phyloP scores from a whole-genome alignment of 2,329 filamentous ascomycete genomes.

The Fusarium torulosum region DNA sequence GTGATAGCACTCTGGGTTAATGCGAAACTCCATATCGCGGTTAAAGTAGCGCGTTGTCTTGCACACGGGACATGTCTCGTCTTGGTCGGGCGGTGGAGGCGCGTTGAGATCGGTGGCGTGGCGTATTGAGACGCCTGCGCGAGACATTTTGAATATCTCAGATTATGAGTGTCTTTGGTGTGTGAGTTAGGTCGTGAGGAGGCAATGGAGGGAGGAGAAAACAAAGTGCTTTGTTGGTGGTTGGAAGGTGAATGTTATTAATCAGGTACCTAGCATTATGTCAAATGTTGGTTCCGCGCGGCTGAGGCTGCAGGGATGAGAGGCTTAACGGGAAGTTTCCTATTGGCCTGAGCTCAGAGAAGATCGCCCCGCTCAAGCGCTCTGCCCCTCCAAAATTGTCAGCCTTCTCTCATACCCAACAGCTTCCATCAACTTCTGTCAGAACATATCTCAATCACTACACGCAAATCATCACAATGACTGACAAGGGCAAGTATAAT shows the following conservation, averaged over 20 bases:
- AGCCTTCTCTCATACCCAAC: constrained; percentile 48
- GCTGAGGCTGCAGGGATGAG: constrained; percentile 40
- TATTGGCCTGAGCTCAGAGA: constrained; percentile 37
- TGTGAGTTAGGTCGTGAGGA: background rate
- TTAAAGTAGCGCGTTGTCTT: constrained; percentile 97
- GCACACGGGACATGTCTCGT: constrained; percentile 95
- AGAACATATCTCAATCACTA: constrained; percentile 11
- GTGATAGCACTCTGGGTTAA: constrained; percentile 99
- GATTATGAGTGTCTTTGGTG: too few relatives aligned
- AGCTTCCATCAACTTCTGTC: constrained; percentile 41
- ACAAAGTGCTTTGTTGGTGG: background rate
- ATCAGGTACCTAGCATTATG: constrained; percentile 3
- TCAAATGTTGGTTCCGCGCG: constrained; percentile 40
- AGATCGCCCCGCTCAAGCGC: background rate
- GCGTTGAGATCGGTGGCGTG: constrained; percentile 38
- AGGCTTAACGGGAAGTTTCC: constrained; percentile 8
- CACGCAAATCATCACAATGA: constrained; percentile 51
- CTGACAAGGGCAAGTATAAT: constrained; percentile 51
- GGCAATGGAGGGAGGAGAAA: background rate
- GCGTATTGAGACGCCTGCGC: constrained; percentile 50
- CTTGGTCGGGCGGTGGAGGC: constrained; percentile 48
- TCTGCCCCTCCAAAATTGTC: constrained; percentile 47
- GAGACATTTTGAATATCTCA: constrained; percentile 46
- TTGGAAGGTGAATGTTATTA: constrained; percentile 12
- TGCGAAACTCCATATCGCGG: constrained; percentile 91